These are phyloP conservation scores for Spinacia oleracea DNA, from an alignment of 179 eudicot species.

Conservation along the genomic window DNA sequence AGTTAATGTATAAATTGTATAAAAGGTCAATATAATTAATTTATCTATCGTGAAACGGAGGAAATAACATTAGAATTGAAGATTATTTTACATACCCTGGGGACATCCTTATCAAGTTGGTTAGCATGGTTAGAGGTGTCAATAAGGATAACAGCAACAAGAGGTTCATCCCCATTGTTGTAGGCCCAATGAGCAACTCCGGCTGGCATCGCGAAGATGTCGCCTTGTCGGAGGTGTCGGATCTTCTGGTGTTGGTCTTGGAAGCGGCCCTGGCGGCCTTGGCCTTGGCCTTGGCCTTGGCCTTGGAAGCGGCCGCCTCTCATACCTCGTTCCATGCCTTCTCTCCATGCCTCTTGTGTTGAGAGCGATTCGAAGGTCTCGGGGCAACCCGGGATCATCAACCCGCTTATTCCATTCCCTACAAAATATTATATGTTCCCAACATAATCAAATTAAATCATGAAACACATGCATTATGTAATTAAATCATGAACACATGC, in stretches of 20 bases:
- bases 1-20: no score
- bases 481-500: no score
- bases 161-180: slow-evolving; percentile 58
- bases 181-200: slow-evolving; percentile 74
- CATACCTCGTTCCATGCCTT: slow-evolving; percentile 12
- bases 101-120: slow-evolving; percentile 60
- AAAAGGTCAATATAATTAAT: no score
- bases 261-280: no score
- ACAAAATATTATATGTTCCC: no score
- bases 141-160: slow-evolving; percentile 38
- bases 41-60: no score
- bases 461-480: no score
- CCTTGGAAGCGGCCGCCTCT: slow-evolving; percentile 46
- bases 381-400: slow-evolving; percentile 74
- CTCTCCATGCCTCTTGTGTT: slow-evolving; percentile 3
- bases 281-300: no score
- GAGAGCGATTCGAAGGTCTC: slow-evolving; percentile 64
- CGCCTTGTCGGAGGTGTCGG: slow-evolving; percentile 55
- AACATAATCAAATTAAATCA: no score
- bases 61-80: neutral
- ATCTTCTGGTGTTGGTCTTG: slow-evolving; percentile 71
- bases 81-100: slow-evolving; percentile 35
- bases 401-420: slow-evolving; percentile 63
- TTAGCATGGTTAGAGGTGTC: slow-evolving; percentile 53
- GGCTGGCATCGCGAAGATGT: slow-evolving; percentile 53